Evolutionary conservation across 129 eudicot genomes (phyloP), one percentile per base, ranked within the genome.

Genomic region (Solidago caesia): DNA sequence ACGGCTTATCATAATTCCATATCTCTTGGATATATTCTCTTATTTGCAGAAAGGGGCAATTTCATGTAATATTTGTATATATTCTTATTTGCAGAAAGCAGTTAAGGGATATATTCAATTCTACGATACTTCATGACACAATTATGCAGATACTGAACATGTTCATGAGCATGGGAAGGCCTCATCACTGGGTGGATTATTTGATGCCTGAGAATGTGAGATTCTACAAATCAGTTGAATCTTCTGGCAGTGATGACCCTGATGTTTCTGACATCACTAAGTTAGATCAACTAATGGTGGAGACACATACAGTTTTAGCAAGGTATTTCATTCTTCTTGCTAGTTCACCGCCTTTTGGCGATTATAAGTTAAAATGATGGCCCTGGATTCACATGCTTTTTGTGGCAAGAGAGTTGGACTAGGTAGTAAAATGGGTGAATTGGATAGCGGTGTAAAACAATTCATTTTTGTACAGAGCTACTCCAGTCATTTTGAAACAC

Each of bases 141-240:
- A 75, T 88, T 53, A 67, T 85, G 79, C 91, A 86, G 72, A 90
- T 94, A 73, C 77, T 90, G 81, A 91, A 88, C 65, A 80, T 79
- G 51, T 90, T 94, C 74, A 88, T 94, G 97, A 86, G 87, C 89
- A 88, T 41, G 72, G 89, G 87, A 62, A 88, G 85, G 70, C 97
- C 96, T 78, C 71, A 61, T 85, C 88, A 85, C 27, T 94, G 98
- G 97, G 79, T 88, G 70, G 83, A 87, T 70, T 94, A 86, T 85
- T 67, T 94, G 75, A 94, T 94, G 96, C 93, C 97, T 0, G 92
- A 87, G 75, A 87, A 84, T 77, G 68, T 79, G 60, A 80, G 77
- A 79, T 76, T 71, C n/a, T 71, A 72, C 76, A 80, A 75, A 79
- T 63, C 80, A 77, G 76, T 79, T 44, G 73, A 82, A 58, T 83